A percentile compares a stretch with the other conserved stretches of the same genome.
Conservation (phyloP, 2,329 filamentous ascomycete genomes). For the Aureobasidium musti region DNA sequence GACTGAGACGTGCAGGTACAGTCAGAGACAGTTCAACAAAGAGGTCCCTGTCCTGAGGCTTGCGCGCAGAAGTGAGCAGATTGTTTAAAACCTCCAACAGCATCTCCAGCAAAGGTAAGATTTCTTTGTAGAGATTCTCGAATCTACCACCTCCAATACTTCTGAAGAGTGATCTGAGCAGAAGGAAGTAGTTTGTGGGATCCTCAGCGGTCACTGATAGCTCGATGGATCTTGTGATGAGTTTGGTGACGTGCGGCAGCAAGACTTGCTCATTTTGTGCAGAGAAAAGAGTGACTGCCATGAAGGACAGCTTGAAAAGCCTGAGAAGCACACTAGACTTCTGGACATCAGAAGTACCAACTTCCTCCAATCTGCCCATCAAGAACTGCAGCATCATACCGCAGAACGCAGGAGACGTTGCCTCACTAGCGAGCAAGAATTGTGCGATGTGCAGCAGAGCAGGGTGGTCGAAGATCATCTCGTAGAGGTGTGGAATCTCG, state of each 20-base stretch:
- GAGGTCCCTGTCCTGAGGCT: constrained; percentile 85
- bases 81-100: constrained; percentile 96
- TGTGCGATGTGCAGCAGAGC: constrained; percentile 93
- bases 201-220: constrained; percentile 93
- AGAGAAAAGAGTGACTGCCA: constrained; percentile 97
- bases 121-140: constrained; percentile 97
- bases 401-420: constrained; percentile 94
- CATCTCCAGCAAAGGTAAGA: constrained; percentile 94
- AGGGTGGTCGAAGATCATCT: constrained; percentile 97
- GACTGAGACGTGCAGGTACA: constrained; percentile 89
- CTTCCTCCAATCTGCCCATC: constrained; percentile 94
- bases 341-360: constrained; percentile 86
- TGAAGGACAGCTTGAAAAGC: constrained; percentile 97
- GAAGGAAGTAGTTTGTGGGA: constrained; percentile 97
- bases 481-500: constrained; percentile 93
- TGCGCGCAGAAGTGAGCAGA: constrained; percentile 83
- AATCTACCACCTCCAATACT: constrained; percentile 98
- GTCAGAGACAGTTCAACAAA: constrained; percentile 97
- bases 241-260: constrained; percentile 92
- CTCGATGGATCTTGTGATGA: constrained; percentile 96
- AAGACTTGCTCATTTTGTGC: constrained; percentile 94
- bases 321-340: constrained; percentile 90
- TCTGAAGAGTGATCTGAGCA: constrained; percentile 87
- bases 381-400: constrained; percentile 97
- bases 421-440: constrained; percentile 98